Base-by-base conservation (phyloP, 805 yeast genomes). In the Wickerhamia fluorescens region DNA sequence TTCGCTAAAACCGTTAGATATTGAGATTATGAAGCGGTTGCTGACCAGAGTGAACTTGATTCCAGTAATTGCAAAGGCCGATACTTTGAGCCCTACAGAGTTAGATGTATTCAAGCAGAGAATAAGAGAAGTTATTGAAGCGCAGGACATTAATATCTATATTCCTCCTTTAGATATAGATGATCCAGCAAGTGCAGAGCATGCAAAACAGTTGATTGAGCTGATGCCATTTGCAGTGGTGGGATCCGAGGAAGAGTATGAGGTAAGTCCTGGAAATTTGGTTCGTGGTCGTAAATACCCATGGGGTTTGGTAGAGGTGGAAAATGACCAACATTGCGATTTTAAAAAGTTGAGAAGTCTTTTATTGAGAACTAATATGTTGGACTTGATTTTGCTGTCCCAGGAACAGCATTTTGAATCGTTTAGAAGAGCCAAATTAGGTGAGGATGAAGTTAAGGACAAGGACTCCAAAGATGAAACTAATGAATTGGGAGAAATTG, bases 261-360 rank as follows among this genome's bases (percentile, higher is more conserved):
- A 78, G 42, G 61, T 73, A 26, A 62, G 71, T 10, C 69, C 74
- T 24, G 94, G 92, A 17, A 61, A 67, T 33, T 58, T 65, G 37
- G 79, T 83, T 14, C 69, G 77, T 33, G 96, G 94, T 20, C 75
- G 95, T 61, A 73, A 77, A 53, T 85, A 85, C 50, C 92, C 92
- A 39, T 85, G 95, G 95, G 95, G 95, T 20, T 58, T 77, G 30
- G 92, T 81, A 25, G 94, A 84, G 53, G 86, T 85, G 33, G 94
- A 84, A 51, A 84, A 85, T 55, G 94, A 84, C 45, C 61, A 66
- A 35, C 94, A 84, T 51, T 80, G 92, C 57, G 95, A 86, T 54
- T 83, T 85, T 60, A 75, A 82, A 52, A 80, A 79, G 51, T 68
- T 86, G 47, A 77, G 95, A 62, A 70, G 81, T 32, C 66, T 87